Conservation (phyloP, 2,329 filamentous ascomycete genomes). For the Cladobotryum protrusum region DNA sequence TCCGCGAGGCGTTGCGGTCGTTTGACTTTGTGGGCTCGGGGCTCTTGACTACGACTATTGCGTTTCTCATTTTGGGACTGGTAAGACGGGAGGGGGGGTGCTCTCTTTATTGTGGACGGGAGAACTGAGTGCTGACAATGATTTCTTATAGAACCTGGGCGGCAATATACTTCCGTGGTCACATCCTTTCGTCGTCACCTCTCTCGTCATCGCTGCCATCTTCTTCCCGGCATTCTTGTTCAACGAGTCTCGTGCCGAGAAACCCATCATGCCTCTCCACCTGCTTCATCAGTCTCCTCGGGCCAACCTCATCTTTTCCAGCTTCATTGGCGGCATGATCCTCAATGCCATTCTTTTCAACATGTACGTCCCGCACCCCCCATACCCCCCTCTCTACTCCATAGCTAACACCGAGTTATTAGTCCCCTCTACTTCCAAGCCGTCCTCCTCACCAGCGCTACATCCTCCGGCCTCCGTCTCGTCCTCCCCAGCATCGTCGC, state of each 20-base stretch:
- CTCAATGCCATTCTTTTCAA: slow-evolving; percentile 55
- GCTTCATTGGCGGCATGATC: slow-evolving; percentile 46
- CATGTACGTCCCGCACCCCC: slow-evolving; percentile 37
- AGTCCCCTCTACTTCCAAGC: slow-evolving; percentile 72
- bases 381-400: neutral
- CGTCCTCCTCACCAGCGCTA: slow-evolving; percentile 63
- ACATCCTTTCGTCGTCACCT: slow-evolving; percentile 50
- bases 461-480: slow-evolving; percentile 65
- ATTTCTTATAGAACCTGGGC: slow-evolving; percentile 44
- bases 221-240: slow-evolving; percentile 46
- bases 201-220: slow-evolving; percentile 42
- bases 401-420: neutral
- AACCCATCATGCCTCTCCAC: slow-evolving; percentile 55
- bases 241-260: slow-evolving; percentile 42
- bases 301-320: slow-evolving; percentile 52
- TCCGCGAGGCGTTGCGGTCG: slow-evolving; percentile 43
- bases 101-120: neutral
- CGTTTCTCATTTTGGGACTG: slow-evolving; percentile 47
- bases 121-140: neutral
- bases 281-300: slow-evolving; percentile 45
- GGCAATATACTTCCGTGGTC: slow-evolving; percentile 59
- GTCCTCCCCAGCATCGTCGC: slow-evolving; percentile 55
- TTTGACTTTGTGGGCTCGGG: slow-evolving; percentile 54
- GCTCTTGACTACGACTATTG: slow-evolving; percentile 49
- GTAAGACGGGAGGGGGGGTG: slow-evolving; percentile 32